Conservation (phyloP, 1,284 basidiomycete genomes). For the Microbotryum violaceum region DNA sequence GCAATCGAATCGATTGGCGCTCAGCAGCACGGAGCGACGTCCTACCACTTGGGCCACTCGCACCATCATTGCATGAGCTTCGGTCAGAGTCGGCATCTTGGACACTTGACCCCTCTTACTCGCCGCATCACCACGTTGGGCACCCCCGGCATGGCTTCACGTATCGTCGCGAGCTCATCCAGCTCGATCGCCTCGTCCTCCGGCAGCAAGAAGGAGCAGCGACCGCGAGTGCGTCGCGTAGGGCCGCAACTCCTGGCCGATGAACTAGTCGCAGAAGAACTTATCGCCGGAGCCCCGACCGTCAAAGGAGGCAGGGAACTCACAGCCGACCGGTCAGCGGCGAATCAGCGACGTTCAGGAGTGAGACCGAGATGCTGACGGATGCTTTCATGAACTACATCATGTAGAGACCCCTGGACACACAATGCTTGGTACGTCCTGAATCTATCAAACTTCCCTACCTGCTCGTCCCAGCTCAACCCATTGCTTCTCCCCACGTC, state of each 20-base stretch:
- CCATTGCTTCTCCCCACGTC: background rate
- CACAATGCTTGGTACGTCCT: slow-evolving; percentile 36
- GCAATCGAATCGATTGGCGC: too few species aligned
- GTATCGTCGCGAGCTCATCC: too few species aligned
- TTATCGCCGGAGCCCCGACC: slow-evolving; percentile 27
- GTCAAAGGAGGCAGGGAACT: slow-evolving; percentile 32
- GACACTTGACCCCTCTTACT: too few species aligned
- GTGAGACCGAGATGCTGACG: too few species aligned
- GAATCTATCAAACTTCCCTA: background rate
- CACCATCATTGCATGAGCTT: too few species aligned
- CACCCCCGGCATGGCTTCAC: too few species aligned
- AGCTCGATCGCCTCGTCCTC: background rate
- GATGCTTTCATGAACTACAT: too few species aligned
- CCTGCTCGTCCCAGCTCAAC: background rate
- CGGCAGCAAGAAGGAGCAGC: background rate
- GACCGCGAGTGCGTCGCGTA: slow-evolving; percentile 4
- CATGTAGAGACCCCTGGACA: slow-evolving; percentile 29
- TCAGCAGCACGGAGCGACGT: too few species aligned
- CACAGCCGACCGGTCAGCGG: slow-evolving; percentile 11
- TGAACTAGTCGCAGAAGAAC: slow-evolving; percentile 13
- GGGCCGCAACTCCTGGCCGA: slow-evolving; percentile 19
- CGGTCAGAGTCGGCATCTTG: too few species aligned
- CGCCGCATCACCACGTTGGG: too few species aligned
- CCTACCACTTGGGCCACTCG: too few species aligned
- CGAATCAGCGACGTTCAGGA: too few species aligned